Percentiles rank a stretch among this genome's conserved stretches.
Conservation (phyloP, 192 early-diverging fungal species). For the Chytriomyces confervae region DNA sequence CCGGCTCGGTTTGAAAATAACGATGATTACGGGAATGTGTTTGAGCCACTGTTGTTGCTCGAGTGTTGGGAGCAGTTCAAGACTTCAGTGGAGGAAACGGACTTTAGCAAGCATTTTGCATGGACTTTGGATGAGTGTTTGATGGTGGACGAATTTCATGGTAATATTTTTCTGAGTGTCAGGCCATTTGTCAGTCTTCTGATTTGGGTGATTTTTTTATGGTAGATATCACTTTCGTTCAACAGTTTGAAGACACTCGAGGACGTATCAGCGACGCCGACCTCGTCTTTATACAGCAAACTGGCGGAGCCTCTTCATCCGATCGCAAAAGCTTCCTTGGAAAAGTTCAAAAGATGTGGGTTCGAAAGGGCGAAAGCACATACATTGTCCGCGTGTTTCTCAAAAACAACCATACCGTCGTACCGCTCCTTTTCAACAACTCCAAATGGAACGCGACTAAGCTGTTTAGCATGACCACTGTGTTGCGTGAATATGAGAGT, state of each 20-base stretch:
- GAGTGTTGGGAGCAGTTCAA: conserved; percentile 87
- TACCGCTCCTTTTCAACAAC: conserved; percentile 34
- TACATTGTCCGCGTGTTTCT: conserved; percentile 57
- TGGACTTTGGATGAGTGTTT: conserved; percentile 55
- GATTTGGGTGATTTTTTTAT: not conserved
- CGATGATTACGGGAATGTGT: conserved; percentile 64
- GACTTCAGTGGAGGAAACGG: conserved; percentile 70
- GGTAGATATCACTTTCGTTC: conserved; percentile 29
- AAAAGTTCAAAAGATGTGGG: conserved; percentile 56
- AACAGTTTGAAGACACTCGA: conserved; percentile 58
- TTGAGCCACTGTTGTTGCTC: conserved; percentile 83
- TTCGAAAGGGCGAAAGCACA: conserved; percentile 51
- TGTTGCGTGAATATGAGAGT: conserved; percentile 82
- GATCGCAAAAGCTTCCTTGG: conserved; percentile 56
- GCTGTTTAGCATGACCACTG: conserved; percentile 72
- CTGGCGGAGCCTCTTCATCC: conserved; percentile 7
- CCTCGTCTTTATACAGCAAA: conserved; percentile 22
- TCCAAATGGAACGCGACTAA: conserved; percentile 49
- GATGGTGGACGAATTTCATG: conserved; percentile 75
- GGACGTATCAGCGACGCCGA: conserved; percentile 11
- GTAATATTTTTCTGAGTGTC: conserved; percentile 15
- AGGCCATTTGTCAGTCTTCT: conserved; percentile 11
- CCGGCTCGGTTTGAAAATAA: conserved; percentile 64
- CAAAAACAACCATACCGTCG: conserved; percentile 45
- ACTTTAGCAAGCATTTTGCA: conserved; percentile 52